Percentiles rank a stretch among this genome's conserved stretches.
Evolutionary conservation across 2,329 filamentous ascomycete genomes (phyloP).

Genomic region (Alternaria conjuncta): DNA sequence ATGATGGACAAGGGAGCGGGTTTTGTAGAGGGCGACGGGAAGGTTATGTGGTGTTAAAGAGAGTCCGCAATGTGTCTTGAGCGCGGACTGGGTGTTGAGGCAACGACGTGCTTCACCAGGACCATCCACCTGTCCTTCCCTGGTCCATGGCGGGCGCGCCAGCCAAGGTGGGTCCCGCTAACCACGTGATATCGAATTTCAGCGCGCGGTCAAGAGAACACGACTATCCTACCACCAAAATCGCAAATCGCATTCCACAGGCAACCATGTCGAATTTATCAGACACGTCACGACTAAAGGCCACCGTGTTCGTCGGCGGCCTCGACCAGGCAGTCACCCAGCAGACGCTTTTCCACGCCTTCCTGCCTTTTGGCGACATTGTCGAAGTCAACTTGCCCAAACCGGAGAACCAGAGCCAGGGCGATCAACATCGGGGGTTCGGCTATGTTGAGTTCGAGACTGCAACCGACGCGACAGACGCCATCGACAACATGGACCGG

Average conservation of each 20-base stretch:
- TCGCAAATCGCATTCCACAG: conserved; percentile 4
- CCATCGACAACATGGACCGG: conserved; percentile 99
- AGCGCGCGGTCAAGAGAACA: conserved; percentile 7
- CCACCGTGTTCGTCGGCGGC: conserved; percentile 91
- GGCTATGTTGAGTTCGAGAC: conserved; percentile 96
- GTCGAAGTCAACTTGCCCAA: conserved; percentile 89
- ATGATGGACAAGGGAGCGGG: conserved; percentile 15
- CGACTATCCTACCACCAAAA: background rate
- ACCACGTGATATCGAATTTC: conserved; percentile 36
- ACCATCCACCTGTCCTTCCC: conserved; percentile 47
- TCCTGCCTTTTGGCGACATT: conserved; percentile 96
- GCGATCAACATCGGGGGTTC: conserved; percentile 86
- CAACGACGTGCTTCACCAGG: conserved; percentile 35
- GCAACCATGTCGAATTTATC: conserved; percentile 65
- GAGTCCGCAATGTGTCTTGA: conserved; percentile 28
- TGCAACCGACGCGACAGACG: conserved; percentile 84
- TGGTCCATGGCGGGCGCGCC: conserved; percentile 25
- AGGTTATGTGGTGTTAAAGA: conserved; percentile 23
- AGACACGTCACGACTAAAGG: conserved; percentile 82
- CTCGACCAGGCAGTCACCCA: conserved; percentile 79
- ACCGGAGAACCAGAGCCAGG: conserved; percentile 79
- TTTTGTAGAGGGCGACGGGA: conserved; percentile 17
- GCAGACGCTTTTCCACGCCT: conserved; percentile 82
- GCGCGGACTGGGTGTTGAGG: conserved; percentile 26
- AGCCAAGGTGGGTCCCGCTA: conserved; percentile 17